Evolutionary conservation across 2,329 filamentous ascomycete genomes (phyloP), one percentile per base, ranked within the genome.

Genomic region (Cladophialophora psammophila): DNA sequence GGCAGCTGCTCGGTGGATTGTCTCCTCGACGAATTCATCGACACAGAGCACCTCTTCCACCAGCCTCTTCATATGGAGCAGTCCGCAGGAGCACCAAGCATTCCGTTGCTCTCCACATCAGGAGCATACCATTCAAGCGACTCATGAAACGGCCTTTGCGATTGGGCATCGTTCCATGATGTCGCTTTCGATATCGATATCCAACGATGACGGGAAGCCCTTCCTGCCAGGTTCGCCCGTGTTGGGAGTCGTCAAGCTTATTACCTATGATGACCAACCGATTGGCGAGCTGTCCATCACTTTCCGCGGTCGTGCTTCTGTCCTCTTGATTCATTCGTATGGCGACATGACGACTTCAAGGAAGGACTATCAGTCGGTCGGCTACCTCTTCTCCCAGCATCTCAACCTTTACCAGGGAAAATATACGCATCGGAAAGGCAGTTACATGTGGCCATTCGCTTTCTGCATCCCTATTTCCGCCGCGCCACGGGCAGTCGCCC

Each of bases 361-460:
- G 26, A 26, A 26, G 26, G 26, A 26, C 26, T 26, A 26, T 26
- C 26, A 26, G 26, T 26, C 26, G 26, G 26, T 26, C 40, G 40
- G 13, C 40, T n/a, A 5, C 40, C 40, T 42, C n/a, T 45, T 45
- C 42, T 52, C 36, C 18, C 65, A 40, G 15, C 63, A 68, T 38
- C 32, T 62, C 2, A 42, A 56, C 31, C 53, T 68, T 1, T 60
- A 65, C 59, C 13, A 35, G 6, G 66, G 63, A 3, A 31, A 64
- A 40, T 32, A n/a, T 20, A 32, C 40, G 5, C 63, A 68, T 2
- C 58, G 32, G 1, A 63, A 63, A 42, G 66, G 66, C 12, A 65
- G 12, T 9, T 60, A 68, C n/a, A n/a, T 32, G 2, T 68, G 66
- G 66, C 66, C 66, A 7, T 68, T 68, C 35, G 66, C 66, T 5